Percentiles rank a stretch among this genome's conserved stretches.
Evolutionary conservation across 1,284 basidiomycete species (phyloP).

Genomic region (Boletellus sp.): DNA sequence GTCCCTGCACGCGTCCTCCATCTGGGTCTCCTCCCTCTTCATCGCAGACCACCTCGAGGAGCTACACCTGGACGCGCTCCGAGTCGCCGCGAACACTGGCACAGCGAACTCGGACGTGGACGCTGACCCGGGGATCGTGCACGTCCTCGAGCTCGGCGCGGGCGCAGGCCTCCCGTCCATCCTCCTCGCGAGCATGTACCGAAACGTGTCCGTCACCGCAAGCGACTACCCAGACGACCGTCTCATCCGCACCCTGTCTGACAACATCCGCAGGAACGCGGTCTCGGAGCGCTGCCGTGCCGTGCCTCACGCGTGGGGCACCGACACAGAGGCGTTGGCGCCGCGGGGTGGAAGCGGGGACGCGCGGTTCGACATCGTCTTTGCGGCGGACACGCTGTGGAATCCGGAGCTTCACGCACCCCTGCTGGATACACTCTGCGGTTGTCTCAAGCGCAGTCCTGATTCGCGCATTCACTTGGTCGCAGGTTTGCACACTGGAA

Average conservation of each 20-base stretch:
- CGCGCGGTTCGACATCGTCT: constrained; percentile 54
- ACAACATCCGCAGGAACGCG: constrained; percentile 53
- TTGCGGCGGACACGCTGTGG: constrained; percentile 77
- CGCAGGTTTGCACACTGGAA: constrained; percentile 70
- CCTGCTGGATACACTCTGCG: constrained; percentile 51
- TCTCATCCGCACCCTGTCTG: constrained; percentile 55
- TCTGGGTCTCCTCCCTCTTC: constrained; percentile 67
- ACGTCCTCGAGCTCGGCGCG: constrained; percentile 69
- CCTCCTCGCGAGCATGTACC: constrained; percentile 49
- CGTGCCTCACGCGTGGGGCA: constrained; percentile 63
- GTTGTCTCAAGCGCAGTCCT: constrained; percentile 41
- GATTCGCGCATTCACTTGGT: constrained; percentile 56
- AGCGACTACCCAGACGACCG: constrained; percentile 70
- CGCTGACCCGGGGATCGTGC: constrained; percentile 20
- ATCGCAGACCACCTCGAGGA: constrained; percentile 58
- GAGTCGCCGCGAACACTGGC: not conserved
- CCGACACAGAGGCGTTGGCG: constrained; percentile 35
- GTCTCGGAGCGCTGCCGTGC: constrained; percentile 45
- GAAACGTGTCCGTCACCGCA: constrained; percentile 43
- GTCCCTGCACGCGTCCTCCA: constrained; percentile 69
- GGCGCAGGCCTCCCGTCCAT: constrained; percentile 72
- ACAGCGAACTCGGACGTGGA: too few species aligned
- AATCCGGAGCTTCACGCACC: constrained; percentile 54
- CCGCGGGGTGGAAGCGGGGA: constrained; percentile 17
- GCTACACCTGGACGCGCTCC: constrained; percentile 10